These are phyloP conservation scores for Boletus pseudo-olivaceus DNA, from an alignment of 768 basidiomycete genomes.

Conservation along the genomic window DNA sequence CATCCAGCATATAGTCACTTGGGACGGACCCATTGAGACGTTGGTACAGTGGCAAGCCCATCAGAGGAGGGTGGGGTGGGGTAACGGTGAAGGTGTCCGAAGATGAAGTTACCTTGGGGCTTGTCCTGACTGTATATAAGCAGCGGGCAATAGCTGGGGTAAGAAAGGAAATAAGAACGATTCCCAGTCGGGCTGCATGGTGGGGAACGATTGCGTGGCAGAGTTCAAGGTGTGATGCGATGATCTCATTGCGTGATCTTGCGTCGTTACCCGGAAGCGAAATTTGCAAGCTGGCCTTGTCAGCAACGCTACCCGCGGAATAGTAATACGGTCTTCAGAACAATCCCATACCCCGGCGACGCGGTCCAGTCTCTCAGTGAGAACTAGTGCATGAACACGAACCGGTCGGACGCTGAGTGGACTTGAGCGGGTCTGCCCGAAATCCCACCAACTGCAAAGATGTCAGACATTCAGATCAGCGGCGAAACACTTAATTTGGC, in stretches of 20 bases:
- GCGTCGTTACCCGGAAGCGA: constrained; percentile 14
- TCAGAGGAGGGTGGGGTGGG: background rate
- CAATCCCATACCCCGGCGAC: background rate
- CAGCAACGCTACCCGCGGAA: background rate
- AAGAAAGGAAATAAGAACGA: background rate
- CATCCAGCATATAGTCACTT: background rate
- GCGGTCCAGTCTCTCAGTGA: background rate
- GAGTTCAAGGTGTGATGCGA: constrained; percentile 14
- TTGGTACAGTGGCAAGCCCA: constrained; percentile 19
- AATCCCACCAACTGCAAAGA: background rate
- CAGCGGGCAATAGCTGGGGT: background rate
- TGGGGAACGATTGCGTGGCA: background rate
- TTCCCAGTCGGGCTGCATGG: background rate
- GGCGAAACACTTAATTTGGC: background rate
- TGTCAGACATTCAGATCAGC: background rate
- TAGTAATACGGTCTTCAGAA: background rate
- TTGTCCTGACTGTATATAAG: constrained; percentile 6
- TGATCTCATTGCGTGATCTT: constrained; percentile 33
- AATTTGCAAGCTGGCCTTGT: constrained; percentile 9
- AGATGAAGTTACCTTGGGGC: background rate
- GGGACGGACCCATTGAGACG: background rate
- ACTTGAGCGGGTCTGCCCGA: too few species aligned
- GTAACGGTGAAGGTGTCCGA: background rate
- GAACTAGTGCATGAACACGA: background rate
- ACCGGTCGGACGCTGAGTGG: background rate